These are phyloP conservation scores for Colletotrichum magnum DNA, from an alignment of 2,329 filamentous ascomycete species.

Conservation along the genomic window DNA sequence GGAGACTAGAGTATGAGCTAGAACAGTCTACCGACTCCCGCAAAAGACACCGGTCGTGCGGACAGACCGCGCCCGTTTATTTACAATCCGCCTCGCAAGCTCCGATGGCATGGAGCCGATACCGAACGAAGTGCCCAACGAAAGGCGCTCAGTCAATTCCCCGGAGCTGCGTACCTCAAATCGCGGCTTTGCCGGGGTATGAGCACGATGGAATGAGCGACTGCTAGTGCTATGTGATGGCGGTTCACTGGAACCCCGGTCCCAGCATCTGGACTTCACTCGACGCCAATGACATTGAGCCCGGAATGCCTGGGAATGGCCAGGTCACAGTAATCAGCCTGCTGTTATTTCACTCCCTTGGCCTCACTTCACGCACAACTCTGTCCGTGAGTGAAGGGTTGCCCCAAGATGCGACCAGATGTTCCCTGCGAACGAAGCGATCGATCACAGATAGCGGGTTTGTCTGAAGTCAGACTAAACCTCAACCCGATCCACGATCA, in stretches of 20 bases:
- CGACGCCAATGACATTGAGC: background rate
- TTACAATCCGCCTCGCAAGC: background rate
- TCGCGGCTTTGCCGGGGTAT: background rate
- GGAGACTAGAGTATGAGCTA: conserved; percentile 3
- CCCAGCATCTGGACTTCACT: background rate
- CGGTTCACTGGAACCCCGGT: conserved; percentile 1
- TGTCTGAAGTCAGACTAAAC: background rate
- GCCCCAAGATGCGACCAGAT: background rate
- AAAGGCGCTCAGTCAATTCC: background rate
- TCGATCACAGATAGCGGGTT: background rate
- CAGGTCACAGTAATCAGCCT: background rate
- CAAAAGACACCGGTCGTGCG: background rate
- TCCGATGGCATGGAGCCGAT: background rate
- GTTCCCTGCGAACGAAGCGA: conserved; percentile 1
- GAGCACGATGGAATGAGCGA: background rate
- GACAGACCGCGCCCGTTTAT: background rate
- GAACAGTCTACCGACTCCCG: background rate
- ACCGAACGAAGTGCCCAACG: background rate
- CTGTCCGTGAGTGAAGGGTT: conserved; percentile 1
- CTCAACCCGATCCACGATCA: background rate
- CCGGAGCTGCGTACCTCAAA: background rate
- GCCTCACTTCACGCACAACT: conserved; percentile 4
- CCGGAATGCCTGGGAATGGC: too few species aligned
- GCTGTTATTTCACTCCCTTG: conserved; percentile 4
- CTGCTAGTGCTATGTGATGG: conserved; percentile 16